Percentiles rank a stretch among this genome's conserved stretches.
phyloP scores from a whole-genome alignment of 371 early-diverging fungal species.

The Coemansia linderi region DNA sequence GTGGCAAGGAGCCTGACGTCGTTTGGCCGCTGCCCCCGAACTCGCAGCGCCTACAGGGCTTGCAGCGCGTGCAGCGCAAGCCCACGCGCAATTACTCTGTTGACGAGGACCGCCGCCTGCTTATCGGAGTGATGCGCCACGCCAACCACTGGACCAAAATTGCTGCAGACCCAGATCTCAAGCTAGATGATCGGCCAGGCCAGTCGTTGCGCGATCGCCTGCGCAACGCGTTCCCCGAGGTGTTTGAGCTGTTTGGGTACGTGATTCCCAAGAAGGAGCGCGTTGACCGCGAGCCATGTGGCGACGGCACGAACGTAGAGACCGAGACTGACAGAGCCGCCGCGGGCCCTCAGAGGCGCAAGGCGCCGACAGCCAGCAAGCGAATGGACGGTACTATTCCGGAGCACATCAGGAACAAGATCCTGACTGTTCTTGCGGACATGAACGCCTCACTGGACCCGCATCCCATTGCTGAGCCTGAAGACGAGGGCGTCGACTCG shows the following conservation, averaged over 20 bases:
- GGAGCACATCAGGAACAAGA: constrained; percentile 32
- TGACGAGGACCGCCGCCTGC: constrained; percentile 49
- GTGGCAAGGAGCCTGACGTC: constrained; percentile 47
- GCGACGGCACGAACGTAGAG: background rate
- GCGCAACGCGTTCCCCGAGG: constrained; percentile 52
- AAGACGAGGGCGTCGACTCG: constrained; percentile 8
- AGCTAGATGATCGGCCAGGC: constrained; percentile 46
- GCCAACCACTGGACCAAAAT: constrained; percentile 54
- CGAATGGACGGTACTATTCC: constrained; percentile 48
- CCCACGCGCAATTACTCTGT: constrained; percentile 52
- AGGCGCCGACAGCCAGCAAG: constrained; percentile 51
- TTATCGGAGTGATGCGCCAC: constrained; percentile 47
- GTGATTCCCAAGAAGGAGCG: constrained; percentile 53
- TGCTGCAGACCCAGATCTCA: constrained; percentile 45
- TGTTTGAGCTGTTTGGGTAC: constrained; percentile 51
- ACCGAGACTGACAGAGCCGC: background rate
- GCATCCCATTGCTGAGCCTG: constrained; percentile 33
- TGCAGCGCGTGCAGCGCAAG: constrained; percentile 53
- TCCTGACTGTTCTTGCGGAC: constrained; percentile 21
- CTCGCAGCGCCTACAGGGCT: constrained; percentile 51
- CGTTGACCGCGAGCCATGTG: constrained; percentile 39
- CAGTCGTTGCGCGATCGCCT: constrained; percentile 52
- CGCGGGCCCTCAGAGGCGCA: constrained; percentile 26
- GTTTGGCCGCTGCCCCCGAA: constrained; percentile 52
- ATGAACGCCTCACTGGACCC: constrained; percentile 49